Conservation (phyloP, 192 early-diverging fungal species). For the Mortierella antarctica region DNA sequence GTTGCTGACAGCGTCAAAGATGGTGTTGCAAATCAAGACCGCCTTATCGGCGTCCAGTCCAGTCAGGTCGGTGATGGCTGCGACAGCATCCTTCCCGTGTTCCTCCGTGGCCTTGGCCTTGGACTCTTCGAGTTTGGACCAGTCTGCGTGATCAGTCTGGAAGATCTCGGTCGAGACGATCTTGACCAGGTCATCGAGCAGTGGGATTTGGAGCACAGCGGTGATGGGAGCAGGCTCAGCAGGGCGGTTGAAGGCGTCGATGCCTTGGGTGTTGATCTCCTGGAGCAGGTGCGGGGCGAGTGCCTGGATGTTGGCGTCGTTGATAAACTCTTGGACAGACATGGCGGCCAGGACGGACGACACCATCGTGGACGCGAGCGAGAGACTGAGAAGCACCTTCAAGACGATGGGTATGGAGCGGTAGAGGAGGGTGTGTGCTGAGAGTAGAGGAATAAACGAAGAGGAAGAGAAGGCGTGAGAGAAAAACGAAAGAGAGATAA, state of each 20-base stretch:
- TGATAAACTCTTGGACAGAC: conserved; percentile 23
- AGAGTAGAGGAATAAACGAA: background rate
- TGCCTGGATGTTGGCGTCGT: conserved; percentile 10
- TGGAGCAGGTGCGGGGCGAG: conserved; percentile 34
- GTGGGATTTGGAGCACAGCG: conserved; percentile 8
- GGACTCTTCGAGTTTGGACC: conserved; percentile 31
- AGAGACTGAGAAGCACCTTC: conserved; percentile 44
- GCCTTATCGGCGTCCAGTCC: conserved; percentile 21
- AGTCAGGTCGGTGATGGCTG: conserved; percentile 7
- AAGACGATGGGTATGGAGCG: background rate
- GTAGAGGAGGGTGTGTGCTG: background rate
- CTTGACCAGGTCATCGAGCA: conserved; percentile 38
- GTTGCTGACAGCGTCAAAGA: conserved; percentile 41
- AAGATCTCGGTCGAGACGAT: conserved; percentile 30
- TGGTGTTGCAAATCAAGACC: conserved; percentile 18
- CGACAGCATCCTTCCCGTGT: conserved; percentile 22
- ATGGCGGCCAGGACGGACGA: background rate
- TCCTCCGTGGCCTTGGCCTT: conserved; percentile 30
- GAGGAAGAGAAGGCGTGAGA: background rate
- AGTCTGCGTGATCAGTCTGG: conserved; percentile 21
- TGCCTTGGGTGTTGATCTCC: conserved; percentile 30
- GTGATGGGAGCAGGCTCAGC: conserved; percentile 9
- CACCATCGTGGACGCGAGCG: conserved; percentile 30
- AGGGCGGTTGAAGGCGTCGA: conserved; percentile 15
- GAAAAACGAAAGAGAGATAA: background rate